Base-by-base conservation (phyloP, 352 stramenopile genomes). In the Phytophthora sansomeana region DNA sequence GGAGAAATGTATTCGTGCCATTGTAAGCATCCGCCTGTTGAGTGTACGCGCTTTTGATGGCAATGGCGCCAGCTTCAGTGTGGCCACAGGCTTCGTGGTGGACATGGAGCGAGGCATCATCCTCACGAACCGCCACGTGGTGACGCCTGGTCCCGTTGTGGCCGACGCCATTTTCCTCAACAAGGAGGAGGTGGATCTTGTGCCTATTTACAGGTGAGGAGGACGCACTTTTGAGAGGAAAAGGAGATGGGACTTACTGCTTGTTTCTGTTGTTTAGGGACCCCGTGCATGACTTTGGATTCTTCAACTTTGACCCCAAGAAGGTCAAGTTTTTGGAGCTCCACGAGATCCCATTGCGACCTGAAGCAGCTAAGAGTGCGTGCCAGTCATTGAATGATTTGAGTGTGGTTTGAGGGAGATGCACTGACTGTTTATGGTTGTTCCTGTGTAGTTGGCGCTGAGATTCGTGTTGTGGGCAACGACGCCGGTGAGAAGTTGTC, bases 91-190 rank as follows among this genome's bases (percentile, higher is more conserved):
- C 21, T 98, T 98, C 52, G 88, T 98, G 5, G 93, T 98, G 48
- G 92, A 97, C 72, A 83, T 91, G 66, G 70, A 83, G 62, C 80
- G 86, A 10, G 92, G 93, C 6, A 72, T 98, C 46, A 92, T 98
- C 61, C 74, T 98, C 43, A 98, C 92, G 17, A 98, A 98, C 67
- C 89, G 93, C 52, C 93, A 98, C 75, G 93, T 98, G 19, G 85
- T 97, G 39, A 97, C 89, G 13, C 85, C 87, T 24, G 92, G 91
- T 1, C 93, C 93, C 0, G 84, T 96, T 3, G 80, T 93, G 16
- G 89, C 90, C 16, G 91, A 98, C 56, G 91, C 90, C n/a, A 94
- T 97, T 54, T 98, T 98, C 61, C 77, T 96, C 35, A 98, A 97
- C 70, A 98, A 98, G 70, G 93, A 98, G 67, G 91, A 98, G 55